A percentile compares a stretch with the other conserved stretches of the same genome.
Conservation (phyloP, 805 yeast species). For the Metschnikowia cerradonensis region DNA sequence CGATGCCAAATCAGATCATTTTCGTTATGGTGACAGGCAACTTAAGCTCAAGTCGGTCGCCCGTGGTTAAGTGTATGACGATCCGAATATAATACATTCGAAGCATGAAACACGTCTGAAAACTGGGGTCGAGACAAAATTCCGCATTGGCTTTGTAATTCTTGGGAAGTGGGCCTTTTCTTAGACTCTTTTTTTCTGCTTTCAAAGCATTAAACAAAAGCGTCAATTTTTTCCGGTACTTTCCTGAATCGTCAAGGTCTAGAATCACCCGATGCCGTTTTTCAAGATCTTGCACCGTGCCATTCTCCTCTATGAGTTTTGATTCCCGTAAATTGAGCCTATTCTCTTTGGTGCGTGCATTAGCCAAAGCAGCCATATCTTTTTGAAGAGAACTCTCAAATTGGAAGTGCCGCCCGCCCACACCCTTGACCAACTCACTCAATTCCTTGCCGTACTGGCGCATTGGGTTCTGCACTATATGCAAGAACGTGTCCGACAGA, state of each 20-base stretch:
- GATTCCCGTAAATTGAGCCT: slow-evolving; percentile 22
- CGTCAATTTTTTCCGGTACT: slow-evolving; percentile 20
- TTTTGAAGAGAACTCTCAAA: slow-evolving; percentile 26
- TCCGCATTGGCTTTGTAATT: slow-evolving; percentile 19
- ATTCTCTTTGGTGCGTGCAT: slow-evolving; percentile 26
- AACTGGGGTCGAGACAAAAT: slow-evolving; percentile 36
- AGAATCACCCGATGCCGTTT: slow-evolving; percentile 2
- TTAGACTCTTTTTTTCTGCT: slow-evolving; percentile 18
- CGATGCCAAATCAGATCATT: background rate
- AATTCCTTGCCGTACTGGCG: slow-evolving; percentile 30
- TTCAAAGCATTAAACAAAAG: slow-evolving; percentile 26
- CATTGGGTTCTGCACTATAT: slow-evolving; percentile 29
- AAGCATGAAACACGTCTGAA: slow-evolving; percentile 34
- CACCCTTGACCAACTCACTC: slow-evolving; percentile 20
- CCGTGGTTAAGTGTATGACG: slow-evolving; percentile 19
- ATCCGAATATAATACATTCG: slow-evolving; percentile 33
- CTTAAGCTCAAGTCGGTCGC: slow-evolving; percentile 22
- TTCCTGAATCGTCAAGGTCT: slow-evolving; percentile 12
- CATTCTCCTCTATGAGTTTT: slow-evolving; percentile 20
- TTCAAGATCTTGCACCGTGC: slow-evolving; percentile 12
- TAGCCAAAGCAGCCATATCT: slow-evolving; percentile 32
- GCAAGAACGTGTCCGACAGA: slow-evolving; percentile 28
- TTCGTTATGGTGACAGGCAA: slow-evolving; percentile 19
- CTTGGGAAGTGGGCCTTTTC: slow-evolving; percentile 2
- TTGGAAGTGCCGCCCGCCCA: slow-evolving; percentile 22